phyloP scores from a whole-genome alignment of 2,329 filamentous ascomycete genomes.

The Fusarium pininemorale region DNA sequence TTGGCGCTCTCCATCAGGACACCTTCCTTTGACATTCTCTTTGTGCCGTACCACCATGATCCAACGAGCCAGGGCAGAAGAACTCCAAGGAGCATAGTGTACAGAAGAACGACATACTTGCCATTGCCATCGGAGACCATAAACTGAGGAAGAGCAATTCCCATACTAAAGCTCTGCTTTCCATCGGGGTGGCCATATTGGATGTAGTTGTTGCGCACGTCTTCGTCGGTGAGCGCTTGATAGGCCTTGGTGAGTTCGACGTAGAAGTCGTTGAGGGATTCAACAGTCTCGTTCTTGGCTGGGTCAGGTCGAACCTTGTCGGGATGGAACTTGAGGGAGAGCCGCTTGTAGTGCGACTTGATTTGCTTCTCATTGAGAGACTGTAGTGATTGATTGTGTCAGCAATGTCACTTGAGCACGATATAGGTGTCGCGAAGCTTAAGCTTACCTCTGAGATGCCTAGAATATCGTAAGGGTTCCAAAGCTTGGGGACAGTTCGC shows the following conservation, averaged over 20 bases:
- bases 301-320: constrained; percentile 89
- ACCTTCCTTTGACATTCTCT: constrained; percentile 91
- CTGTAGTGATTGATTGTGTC: constrained; percentile 51
- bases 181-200: constrained; percentile 97
- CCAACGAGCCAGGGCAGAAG: constrained; percentile 92
- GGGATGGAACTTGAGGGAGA: constrained; percentile 88
- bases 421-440: constrained; percentile 42
- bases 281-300: constrained; percentile 87
- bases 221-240: constrained; percentile 96
- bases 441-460: constrained; percentile 81
- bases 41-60: constrained; percentile 98
- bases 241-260: constrained; percentile 98
- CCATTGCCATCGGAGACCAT: constrained; percentile 93
- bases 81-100: constrained; percentile 87
- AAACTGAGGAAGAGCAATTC: constrained; percentile 92
- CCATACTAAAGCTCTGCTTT: constrained; percentile 98
- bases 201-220: constrained; percentile 95
- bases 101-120: constrained; percentile 92
- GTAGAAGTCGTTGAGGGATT: constrained; percentile 86
- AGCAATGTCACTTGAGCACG: not conserved
- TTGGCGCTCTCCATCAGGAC: constrained; percentile 93
- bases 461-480: constrained; percentile 97
- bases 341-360: constrained; percentile 87
- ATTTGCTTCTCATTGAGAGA: constrained; percentile 88
- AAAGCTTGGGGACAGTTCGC: constrained; percentile 77